Evolutionary conservation across 176 grass and related monocot species (phyloP).

Genomic region (Miscanthus lutarioriparius): DNA sequence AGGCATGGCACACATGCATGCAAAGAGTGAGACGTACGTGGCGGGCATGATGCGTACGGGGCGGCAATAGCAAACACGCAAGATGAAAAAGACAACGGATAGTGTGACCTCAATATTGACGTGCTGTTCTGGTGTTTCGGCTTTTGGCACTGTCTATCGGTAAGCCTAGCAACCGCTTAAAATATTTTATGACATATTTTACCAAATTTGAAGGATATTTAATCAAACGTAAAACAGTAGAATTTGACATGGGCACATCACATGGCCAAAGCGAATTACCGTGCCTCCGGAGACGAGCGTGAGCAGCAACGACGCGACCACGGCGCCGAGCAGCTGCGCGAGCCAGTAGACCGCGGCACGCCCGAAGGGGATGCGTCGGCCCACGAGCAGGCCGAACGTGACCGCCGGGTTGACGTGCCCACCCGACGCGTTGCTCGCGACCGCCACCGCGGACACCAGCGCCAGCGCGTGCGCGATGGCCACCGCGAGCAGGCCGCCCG

Average conservation of each 20-base stretch:
- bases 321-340: constrained; percentile 80
- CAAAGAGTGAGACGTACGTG: constrained; percentile 35
- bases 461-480: constrained; percentile 75
- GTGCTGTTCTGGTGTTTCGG: not conserved
- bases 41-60: not conserved
- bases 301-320: constrained; percentile 61
- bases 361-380: constrained; percentile 69
- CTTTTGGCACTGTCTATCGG: too few relatives aligned
- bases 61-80: too few relatives aligned
- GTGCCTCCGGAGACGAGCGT: constrained; percentile 57
- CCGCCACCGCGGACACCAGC: constrained; percentile 54
- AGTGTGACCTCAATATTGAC: not conserved
- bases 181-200: too few relatives aligned
- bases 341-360: constrained; percentile 70
- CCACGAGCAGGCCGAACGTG: constrained; percentile 78
- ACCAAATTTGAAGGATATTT: too few relatives aligned
- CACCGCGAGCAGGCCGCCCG: constrained; percentile 60
- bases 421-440: constrained; percentile 45
- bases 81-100: not conserved
- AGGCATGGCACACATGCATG: not conserved
- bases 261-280: not conserved
- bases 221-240: not conserved
- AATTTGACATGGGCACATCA: not conserved
- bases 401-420: constrained; percentile 86
- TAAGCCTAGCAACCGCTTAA: too few relatives aligned